Percentiles rank a stretch among this genome's conserved stretches.
phyloP scores from a whole-genome alignment of 441 rosid genomes.

The Monsonia emarginata region DNA sequence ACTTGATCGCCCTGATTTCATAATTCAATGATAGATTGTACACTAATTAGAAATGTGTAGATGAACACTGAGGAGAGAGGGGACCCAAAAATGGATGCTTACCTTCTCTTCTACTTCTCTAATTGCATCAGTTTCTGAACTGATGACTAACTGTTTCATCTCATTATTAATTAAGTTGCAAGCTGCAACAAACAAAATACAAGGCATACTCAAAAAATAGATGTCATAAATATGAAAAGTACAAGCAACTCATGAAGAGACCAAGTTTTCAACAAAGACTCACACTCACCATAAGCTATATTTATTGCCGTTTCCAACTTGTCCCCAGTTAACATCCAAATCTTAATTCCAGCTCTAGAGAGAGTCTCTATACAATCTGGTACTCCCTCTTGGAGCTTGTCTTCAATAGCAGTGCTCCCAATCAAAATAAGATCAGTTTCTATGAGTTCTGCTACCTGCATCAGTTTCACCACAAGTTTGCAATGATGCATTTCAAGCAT shows the following conservation, averaged over 20 bases:
- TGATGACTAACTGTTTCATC: conserved; percentile 65
- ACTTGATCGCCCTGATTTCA: conserved; percentile 51
- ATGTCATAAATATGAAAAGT: conserved; percentile 11
- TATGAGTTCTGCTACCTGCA: conserved; percentile 87
- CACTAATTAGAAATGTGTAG: too few relatives aligned
- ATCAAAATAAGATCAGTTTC: conserved; percentile 86
- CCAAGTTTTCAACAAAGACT: background rate
- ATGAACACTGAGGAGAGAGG: too few relatives aligned
- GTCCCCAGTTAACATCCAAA: conserved; percentile 98
- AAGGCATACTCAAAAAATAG: conserved; percentile 17
- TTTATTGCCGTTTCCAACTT: conserved; percentile 98
- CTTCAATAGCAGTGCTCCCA: conserved; percentile 99
- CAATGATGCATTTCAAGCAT: background rate
- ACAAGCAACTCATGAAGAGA: conserved; percentile 14
- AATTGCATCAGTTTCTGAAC: conserved; percentile 77
- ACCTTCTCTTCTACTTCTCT: conserved; percentile 90
- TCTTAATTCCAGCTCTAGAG: conserved; percentile 95
- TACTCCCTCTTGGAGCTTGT: conserved; percentile 99
- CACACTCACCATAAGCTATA: conserved; percentile 85
- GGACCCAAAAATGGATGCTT: conserved; percentile 23
- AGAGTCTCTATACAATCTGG: conserved; percentile 96
- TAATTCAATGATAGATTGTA: conserved; percentile 8
- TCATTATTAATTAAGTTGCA: conserved; percentile 79
- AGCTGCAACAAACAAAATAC: conserved; percentile 35
- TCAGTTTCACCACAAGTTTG: conserved; percentile 17